Conservation (phyloP, 73 alveolate genomes). For the Breviolum minutum region DNA sequence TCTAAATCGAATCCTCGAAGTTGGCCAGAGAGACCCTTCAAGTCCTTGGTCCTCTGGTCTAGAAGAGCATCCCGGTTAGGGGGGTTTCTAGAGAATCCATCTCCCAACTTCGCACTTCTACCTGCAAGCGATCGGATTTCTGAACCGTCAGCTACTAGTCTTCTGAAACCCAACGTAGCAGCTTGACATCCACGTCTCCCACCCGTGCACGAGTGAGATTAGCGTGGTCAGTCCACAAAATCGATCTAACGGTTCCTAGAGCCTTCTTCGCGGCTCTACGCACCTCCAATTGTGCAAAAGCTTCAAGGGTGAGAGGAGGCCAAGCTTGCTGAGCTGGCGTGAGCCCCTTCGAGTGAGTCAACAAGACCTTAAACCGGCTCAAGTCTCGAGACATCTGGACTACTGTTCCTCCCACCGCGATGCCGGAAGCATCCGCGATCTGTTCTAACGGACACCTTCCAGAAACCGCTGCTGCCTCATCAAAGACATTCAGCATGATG, state of each 20-base stretch:
- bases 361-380: not conserved
- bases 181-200: conserved; percentile 2
- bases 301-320: conserved; percentile 40
- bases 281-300: conserved; percentile 39
- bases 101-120: conserved; percentile 22
- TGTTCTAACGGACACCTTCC: conserved; percentile 12
- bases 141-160: conserved; percentile 3
- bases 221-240: conserved; percentile 47
- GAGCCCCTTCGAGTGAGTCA: conserved; percentile 7
- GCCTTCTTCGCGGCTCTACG: not conserved
- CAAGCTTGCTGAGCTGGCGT: conserved; percentile 36
- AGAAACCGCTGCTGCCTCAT: not conserved
- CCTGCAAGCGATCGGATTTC: conserved; percentile 2
- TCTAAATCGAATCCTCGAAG: conserved; percentile 2
- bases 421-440: conserved; percentile 38
- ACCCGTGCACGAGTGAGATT: conserved; percentile 16
- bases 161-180: conserved; percentile 28
- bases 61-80: not conserved
- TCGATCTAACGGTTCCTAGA: not conserved
- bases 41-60: not conserved
- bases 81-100: not conserved
- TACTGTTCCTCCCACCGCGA: conserved; percentile 27
- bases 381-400: conserved; percentile 29
- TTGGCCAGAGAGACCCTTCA: not conserved
- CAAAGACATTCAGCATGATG: not conserved